These are phyloP conservation scores for Massospora cicadina DNA, from an alignment of 371 early-diverging fungal genomes.

Conservation along the genomic window DNA sequence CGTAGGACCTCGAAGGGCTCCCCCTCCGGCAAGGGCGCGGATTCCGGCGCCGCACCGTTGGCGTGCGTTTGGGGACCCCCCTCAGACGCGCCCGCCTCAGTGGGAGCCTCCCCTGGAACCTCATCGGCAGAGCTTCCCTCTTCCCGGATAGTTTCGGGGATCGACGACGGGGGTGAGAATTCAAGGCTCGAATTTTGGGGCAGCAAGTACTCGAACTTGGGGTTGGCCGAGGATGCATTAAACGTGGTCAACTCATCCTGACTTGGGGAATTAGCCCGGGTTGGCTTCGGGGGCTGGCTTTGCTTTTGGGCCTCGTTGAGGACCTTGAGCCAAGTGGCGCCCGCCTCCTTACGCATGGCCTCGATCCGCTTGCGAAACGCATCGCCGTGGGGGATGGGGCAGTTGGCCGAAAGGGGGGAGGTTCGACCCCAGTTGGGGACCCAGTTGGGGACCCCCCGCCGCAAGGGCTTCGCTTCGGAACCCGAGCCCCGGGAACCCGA, in stretches of 20 bases:
- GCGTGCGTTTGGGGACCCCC: too few species aligned
- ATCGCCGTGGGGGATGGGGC: constrained; percentile 12
- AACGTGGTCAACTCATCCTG: not conserved
- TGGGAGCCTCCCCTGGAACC: not conserved
- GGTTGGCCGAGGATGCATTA: not conserved
- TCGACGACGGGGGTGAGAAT: not conserved
- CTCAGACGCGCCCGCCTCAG: too few species aligned
- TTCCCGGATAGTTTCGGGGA: not conserved
- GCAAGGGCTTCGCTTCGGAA: not conserved
- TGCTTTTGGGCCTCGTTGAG: constrained; percentile 27
- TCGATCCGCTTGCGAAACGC: constrained; percentile 31
- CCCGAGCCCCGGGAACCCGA: not conserved
- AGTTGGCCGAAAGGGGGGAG: not conserved
- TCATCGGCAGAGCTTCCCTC: not conserved
- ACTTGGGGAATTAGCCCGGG: not conserved
- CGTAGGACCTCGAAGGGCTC: not conserved
- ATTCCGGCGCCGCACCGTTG: not conserved
- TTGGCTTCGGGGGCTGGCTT: not conserved
- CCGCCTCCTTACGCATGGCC: constrained; percentile 38
- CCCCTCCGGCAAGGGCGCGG: not conserved
- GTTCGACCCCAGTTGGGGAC: not conserved
- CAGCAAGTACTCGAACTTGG: not conserved
- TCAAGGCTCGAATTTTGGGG: not conserved
- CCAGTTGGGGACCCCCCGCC: not conserved
- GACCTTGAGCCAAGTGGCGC: constrained; percentile 39